These are phyloP conservation scores for Vigna nakashimae DNA, from an alignment of 306 rosid species.

Conservation along the genomic window DNA sequence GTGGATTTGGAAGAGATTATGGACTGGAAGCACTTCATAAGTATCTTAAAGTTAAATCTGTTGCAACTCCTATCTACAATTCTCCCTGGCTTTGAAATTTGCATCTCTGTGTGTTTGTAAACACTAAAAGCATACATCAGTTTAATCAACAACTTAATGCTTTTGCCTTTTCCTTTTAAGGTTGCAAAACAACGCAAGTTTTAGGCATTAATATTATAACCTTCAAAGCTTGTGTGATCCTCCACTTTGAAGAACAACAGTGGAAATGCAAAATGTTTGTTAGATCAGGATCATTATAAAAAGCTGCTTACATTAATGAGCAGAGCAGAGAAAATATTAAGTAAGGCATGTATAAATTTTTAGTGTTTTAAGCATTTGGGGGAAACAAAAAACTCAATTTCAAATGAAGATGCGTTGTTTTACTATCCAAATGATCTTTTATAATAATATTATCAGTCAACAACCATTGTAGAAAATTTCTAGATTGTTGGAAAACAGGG, in stretches of 20 bases:
- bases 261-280: too few relatives aligned
- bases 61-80: conserved; percentile 78
- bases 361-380: background rate
- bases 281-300: background rate
- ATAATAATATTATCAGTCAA: background rate
- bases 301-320: background rate
- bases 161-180: background rate
- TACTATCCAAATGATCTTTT: background rate
- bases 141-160: background rate
- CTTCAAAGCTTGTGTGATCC: background rate
- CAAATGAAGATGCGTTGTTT: background rate
- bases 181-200: background rate
- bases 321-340: background rate
- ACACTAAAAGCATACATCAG: background rate
- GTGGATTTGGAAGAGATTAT: conserved; percentile 86
- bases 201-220: background rate
- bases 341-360: background rate
- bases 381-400: background rate
- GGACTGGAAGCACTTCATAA: conserved; percentile 74
- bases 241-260: background rate
- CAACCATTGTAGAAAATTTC: background rate
- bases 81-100: conserved; percentile 85
- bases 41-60: conserved; percentile 78
- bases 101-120: background rate
- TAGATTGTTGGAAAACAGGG: too few relatives aligned